phyloP scores from a whole-genome alignment of 2,329 filamentous ascomycete genomes.

The Hortaea sp. region DNA sequence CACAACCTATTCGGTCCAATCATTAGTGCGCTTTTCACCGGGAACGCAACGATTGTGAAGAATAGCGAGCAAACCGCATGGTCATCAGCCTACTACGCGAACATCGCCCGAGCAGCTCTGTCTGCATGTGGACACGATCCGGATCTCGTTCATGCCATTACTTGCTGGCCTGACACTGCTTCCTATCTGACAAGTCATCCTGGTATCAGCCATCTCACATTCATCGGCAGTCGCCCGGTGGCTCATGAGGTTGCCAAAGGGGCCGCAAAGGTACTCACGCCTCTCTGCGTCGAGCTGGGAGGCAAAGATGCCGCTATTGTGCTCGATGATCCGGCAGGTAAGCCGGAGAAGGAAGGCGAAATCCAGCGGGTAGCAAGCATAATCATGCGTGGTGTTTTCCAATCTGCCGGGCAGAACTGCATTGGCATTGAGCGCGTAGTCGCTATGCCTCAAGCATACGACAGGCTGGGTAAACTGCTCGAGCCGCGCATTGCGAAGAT shows the following conservation, averaged over 20 bases:
- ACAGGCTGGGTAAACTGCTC: slow-evolving; percentile 59
- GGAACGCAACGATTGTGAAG: slow-evolving; percentile 88
- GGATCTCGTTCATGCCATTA: slow-evolving; percentile 70
- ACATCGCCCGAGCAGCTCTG: slow-evolving; percentile 69
- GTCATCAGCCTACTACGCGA: slow-evolving; percentile 74
- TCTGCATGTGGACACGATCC: slow-evolving; percentile 72
- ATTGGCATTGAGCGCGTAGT: slow-evolving; percentile 94
- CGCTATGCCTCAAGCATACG: slow-evolving; percentile 66
- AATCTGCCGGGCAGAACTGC: slow-evolving; percentile 93
- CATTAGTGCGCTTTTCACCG: slow-evolving; percentile 81
- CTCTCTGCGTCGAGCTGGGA: slow-evolving; percentile 81
- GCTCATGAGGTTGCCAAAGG: slow-evolving; percentile 81
- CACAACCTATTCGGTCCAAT: slow-evolving; percentile 90
- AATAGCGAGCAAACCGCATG: slow-evolving; percentile 92
- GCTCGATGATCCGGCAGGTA: slow-evolving; percentile 59
- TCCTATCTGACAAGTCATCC: slow-evolving; percentile 76
- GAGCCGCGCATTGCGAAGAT: slow-evolving; percentile 64
- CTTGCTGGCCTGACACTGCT: slow-evolving; percentile 80
- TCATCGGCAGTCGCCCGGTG: slow-evolving; percentile 82
- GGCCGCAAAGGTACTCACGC: slow-evolving; percentile 76
- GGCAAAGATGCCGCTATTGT: slow-evolving; percentile 91
- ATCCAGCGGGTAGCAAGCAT: slow-evolving; percentile 68
- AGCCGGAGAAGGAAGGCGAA: slow-evolving; percentile 26
- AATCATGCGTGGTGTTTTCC: slow-evolving; percentile 85
- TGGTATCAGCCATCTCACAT: slow-evolving; percentile 78